Base-by-base conservation (phyloP, 164 flowering plant species). In the Kingdonia uniflora region DNA sequence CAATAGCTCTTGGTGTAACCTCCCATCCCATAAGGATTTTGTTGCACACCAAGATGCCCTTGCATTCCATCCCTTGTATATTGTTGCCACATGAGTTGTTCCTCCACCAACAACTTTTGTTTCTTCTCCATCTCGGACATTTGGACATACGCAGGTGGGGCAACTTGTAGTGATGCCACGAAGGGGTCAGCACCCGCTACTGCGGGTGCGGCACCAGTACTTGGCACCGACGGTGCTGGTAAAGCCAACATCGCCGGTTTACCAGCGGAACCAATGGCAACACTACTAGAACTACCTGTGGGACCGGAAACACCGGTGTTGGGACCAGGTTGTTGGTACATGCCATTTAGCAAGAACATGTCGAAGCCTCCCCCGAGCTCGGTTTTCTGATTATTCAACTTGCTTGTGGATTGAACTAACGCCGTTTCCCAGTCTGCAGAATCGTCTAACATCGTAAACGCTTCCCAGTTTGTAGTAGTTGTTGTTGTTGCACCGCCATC, bases 51-150 rank as follows among this genome's bases (percentile, higher is more conserved):
- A 42, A 73, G 46, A 16, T 70, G 80, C n/a, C 94, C 94, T 63
- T 78, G 88, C 85, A 70, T 82, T 20, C 94, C 94, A 54, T 80
- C 78, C 44, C 71, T 77, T 1, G 72, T 65, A 62, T 85, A 87
- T 42, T 87, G 88, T 21, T 87, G 85, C 98, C 98, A 87, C 94
- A 87, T 65, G 12, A 68, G 0, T 58, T 82, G 96, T 63, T 92
- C 95, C 60, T 87, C 77, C 57, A 68, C 57, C 69, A 84, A 43
- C 52, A 78, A 44, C 65, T 62, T 71, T 58, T 80, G 95, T 69
- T 87, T 87, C 74, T 68, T 79, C 75, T 92, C 98, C 78, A 84
- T 67, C 24, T 85, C 98, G 20, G 87, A 73, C 81, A 91, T 87
- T 58, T 85, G 95, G 57, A 85, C 94, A 23, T 80, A 87, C 0